Evolutionary conservation across 2,329 filamentous ascomycete species (phyloP), one percentile per base, ranked within the genome.

Genomic region (Rhinocladiella similis): DNA sequence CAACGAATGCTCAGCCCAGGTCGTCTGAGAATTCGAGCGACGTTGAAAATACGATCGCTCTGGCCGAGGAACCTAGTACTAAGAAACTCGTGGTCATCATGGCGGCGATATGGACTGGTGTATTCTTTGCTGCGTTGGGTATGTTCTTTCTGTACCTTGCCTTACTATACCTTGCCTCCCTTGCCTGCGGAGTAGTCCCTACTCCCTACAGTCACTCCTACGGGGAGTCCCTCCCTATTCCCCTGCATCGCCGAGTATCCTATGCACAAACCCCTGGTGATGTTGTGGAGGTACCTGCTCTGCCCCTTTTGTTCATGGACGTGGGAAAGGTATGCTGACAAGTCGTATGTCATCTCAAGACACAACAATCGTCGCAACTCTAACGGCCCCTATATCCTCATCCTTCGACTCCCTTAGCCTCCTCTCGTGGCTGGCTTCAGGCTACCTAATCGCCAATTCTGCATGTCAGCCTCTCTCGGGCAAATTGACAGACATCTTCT

Each of bases 371-470:
- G 90, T 96, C 64, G 91, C 91, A 7, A 96, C 91, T 0, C 81
- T 96, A 1, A 87, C 89, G 0, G 89, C 84, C 0, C 90, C 91
- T 6, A 96, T 97, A 61, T 89, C 89, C 20, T 89, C 85, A 68
- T 87, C 88, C 42, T 96, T 96, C 73, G 80, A 86, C 56, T 95
- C 90, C 1, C 83, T 96, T 25, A 88, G 86, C 18, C 79, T 94
- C 3, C 80, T 96, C 43, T 92, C 90, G 1, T 96, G 91, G 91
- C 84, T 96, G 6, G 91, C 90, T 0, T 89, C 90, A 0, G 87
- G 90, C 18, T 96, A 96, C 69, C 81, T 96, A 25, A 91, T 96
- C 66, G 88, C 91, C 63, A 96, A 93, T 70, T 89, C 91, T 1
- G 90, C 90, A 0, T 90, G 85, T 66, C 91, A 96, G 70, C 91